phyloP scores from a whole-genome alignment of 768 basidiomycete species.

The Phlebiopsis gigantea region DNA sequence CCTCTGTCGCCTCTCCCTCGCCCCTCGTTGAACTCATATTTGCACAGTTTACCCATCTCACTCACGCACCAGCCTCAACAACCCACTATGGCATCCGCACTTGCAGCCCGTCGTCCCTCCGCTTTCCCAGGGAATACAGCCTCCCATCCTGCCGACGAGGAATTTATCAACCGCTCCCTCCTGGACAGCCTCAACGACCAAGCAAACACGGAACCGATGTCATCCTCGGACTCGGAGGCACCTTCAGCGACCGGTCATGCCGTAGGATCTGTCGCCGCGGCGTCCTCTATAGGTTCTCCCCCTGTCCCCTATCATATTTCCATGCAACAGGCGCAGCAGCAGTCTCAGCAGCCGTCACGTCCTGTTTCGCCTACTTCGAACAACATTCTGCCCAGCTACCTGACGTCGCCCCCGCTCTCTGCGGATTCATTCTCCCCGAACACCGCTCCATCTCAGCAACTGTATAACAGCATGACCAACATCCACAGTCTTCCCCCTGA shows the following conservation, averaged over 20 bases:
- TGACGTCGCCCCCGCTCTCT: constrained; percentile 29
- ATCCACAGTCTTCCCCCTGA: constrained; percentile 30
- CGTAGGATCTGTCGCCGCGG: constrained; percentile 45
- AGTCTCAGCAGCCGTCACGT: constrained; percentile 31
- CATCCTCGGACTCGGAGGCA: constrained; percentile 48
- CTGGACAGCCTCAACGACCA: constrained; percentile 80
- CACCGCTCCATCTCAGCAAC: constrained; percentile 27
- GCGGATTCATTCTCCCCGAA: constrained; percentile 26
- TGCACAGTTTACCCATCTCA: constrained; percentile 8
- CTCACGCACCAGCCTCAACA: constrained; percentile 14
- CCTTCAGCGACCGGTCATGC: constrained; percentile 34
- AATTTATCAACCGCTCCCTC: constrained; percentile 81
- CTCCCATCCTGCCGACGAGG: constrained; percentile 51
- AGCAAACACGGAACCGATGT: constrained; percentile 71
- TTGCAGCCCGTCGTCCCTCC: constrained; percentile 24
- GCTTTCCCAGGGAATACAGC: constrained; percentile 19
- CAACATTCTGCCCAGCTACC: constrained; percentile 29
- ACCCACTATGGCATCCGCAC: constrained; percentile 30
- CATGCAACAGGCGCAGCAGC: constrained; percentile 35
- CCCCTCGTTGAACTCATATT: constrained; percentile 14
- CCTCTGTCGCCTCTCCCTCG: constrained; percentile 17
- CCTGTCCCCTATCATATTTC: constrained; percentile 49
- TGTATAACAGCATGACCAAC: constrained; percentile 43
- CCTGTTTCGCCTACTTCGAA: constrained; percentile 49
- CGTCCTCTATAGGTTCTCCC: constrained; percentile 50